Percentiles rank a stretch among this genome's conserved stretches.
Conservation (phyloP, 495 filamentous ascomycete genomes). For the Pseudomonodictys pantanalensis region DNA sequence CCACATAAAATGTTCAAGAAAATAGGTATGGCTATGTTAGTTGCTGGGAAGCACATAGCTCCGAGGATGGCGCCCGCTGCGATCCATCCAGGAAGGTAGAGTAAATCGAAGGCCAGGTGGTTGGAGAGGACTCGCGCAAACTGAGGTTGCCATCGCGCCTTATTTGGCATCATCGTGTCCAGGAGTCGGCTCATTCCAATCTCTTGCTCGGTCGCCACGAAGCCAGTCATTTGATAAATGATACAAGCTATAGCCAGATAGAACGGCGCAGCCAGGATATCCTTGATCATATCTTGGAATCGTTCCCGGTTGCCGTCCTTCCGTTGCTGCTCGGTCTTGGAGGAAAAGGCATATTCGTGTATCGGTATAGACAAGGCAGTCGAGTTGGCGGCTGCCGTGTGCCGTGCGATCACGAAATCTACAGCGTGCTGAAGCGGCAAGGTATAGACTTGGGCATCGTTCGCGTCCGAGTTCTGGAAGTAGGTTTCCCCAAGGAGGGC, state of each 20-base stretch:
- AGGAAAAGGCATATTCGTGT: slow-evolving; percentile 70
- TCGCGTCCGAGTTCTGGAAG: slow-evolving; percentile 57
- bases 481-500: slow-evolving; percentile 52
- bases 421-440: slow-evolving; percentile 78
- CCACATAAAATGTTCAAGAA: slow-evolving; percentile 44
- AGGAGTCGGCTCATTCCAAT: slow-evolving; percentile 43
- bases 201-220: slow-evolving; percentile 45
- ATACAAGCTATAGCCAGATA: slow-evolving; percentile 75
- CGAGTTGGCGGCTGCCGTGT: slow-evolving; percentile 44
- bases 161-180: slow-evolving; percentile 45
- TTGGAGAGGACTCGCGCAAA: slow-evolving; percentile 39
- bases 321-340: slow-evolving; percentile 60
- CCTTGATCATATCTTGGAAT: slow-evolving; percentile 67
- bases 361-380: slow-evolving; percentile 25
- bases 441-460: slow-evolving; percentile 70
- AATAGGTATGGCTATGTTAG: slow-evolving; percentile 42
- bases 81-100: slow-evolving; percentile 49
- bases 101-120: slow-evolving; percentile 44
- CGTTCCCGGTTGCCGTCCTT: slow-evolving; percentile 57
- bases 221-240: slow-evolving; percentile 57
- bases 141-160: slow-evolving; percentile 39
- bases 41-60: slow-evolving; percentile 40
- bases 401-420: slow-evolving; percentile 64
- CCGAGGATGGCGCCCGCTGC: slow-evolving; percentile 42
- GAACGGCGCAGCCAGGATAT: slow-evolving; percentile 65